Evolutionary conservation across 352 stramenopile genomes (phyloP).

Genomic region (Phytopythium boreale): DNA sequence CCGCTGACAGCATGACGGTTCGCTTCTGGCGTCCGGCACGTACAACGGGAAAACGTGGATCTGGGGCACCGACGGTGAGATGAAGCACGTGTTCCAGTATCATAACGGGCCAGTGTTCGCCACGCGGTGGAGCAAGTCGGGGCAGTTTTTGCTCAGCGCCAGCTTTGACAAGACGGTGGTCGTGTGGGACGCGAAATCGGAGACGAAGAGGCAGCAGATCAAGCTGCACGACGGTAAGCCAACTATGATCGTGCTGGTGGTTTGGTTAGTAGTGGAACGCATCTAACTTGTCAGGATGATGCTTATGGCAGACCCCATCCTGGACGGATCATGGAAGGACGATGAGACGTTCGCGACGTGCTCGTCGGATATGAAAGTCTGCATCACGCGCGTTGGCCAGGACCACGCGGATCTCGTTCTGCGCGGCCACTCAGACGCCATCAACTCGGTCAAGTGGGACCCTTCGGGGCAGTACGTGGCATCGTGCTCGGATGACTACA

Average conservation of each 20-base stretch:
- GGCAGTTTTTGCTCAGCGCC: slow-evolving; percentile 67
- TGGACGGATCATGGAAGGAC: slow-evolving; percentile 94
- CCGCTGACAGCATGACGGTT: slow-evolving; percentile 73
- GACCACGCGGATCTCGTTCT: slow-evolving; percentile 77
- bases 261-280: background rate
- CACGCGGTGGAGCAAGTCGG: slow-evolving; percentile 79
- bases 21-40: slow-evolving; percentile 91
- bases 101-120: slow-evolving; percentile 87
- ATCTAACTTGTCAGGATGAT: background rate
- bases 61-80: slow-evolving; percentile 70
- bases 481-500: slow-evolving; percentile 98
- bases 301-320: slow-evolving; percentile 53
- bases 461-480: slow-evolving; percentile 91
- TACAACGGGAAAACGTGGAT: slow-evolving; percentile 93
- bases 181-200: slow-evolving; percentile 78
- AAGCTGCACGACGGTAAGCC: slow-evolving; percentile 81
- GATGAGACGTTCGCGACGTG: slow-evolving; percentile 94
- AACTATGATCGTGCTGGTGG: background rate
- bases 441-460: slow-evolving; percentile 99
- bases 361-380: slow-evolving; percentile 92
- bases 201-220: slow-evolving; percentile 93
- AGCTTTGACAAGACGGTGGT: slow-evolving; percentile 88
- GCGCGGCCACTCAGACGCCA: slow-evolving; percentile 94
- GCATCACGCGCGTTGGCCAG: slow-evolving; percentile 87
- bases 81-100: slow-evolving; percentile 81